A percentile compares a stretch with the other conserved stretches of the same genome.
These are phyloP conservation scores for Picea mariana DNA, from an alignment of 83 land plant genomes.

Conservation along the genomic window DNA sequence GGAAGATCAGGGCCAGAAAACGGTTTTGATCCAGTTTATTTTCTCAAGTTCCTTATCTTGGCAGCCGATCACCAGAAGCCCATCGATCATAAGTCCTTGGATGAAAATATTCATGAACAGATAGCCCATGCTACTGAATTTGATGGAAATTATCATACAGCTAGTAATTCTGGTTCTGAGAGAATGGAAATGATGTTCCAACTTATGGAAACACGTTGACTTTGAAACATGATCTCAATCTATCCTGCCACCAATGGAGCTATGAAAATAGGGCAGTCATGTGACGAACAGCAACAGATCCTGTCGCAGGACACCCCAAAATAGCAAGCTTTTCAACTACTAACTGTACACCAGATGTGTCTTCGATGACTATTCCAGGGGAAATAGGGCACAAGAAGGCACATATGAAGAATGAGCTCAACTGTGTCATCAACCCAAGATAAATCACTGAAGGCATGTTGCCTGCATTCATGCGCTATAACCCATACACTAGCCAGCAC, in stretches of 20 bases:
- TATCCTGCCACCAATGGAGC: background rate
- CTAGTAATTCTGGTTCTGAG: too few species aligned
- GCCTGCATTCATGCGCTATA: slow-evolving; percentile 74
- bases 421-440: too few species aligned
- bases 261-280: slow-evolving; percentile 1
- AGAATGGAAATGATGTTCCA: background rate
- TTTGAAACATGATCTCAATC: slow-evolving; percentile 15
- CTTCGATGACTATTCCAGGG: too few species aligned
- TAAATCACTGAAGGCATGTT: slow-evolving; percentile 52
- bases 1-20: slow-evolving; percentile 18
- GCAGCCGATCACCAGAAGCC: slow-evolving; percentile 13
- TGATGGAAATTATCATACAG: too few species aligned
- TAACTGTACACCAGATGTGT: background rate
- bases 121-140: too few species aligned
- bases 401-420: too few species aligned
- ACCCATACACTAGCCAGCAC: slow-evolving; percentile 64
- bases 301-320: slow-evolving; percentile 2
- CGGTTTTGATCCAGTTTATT: slow-evolving; percentile 44
- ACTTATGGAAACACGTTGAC: background rate
- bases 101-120: background rate
- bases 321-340: background rate
- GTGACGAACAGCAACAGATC: background rate
- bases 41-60: slow-evolving; percentile 54
- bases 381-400: too few species aligned
- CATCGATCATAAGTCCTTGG: background rate